phyloP scores from a whole-genome alignment of 345 rosid genomes.

The Lumnitzera littorea region DNA sequence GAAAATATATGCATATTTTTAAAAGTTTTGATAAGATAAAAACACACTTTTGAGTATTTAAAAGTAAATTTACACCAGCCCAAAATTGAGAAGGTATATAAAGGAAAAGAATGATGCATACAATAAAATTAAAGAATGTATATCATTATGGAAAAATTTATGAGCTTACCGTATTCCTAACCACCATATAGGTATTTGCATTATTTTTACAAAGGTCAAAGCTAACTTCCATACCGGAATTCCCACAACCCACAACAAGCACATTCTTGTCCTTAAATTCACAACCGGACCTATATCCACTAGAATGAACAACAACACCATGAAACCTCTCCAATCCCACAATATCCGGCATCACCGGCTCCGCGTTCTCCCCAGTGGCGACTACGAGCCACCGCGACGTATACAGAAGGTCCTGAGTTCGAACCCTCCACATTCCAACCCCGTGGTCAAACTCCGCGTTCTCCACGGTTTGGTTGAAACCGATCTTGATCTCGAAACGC shows the following conservation, averaged over 20 bases:
- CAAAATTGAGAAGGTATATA: too few relatives aligned
- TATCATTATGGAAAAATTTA: background rate
- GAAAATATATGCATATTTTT: too few relatives aligned
- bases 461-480: constrained; percentile 53
- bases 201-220: constrained; percentile 51
- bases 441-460: constrained; percentile 46
- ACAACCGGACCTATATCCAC: constrained; percentile 48
- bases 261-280: constrained; percentile 38
- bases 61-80: too few relatives aligned
- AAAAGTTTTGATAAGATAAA: too few relatives aligned
- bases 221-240: constrained; percentile 70
- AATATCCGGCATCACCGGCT: constrained; percentile 18
- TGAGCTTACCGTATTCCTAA: constrained; percentile 44
- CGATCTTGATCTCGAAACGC: constrained; percentile 55
- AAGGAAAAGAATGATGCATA: too few relatives aligned
- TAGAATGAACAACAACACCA: constrained; percentile 48
- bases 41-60: too few relatives aligned
- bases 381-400: constrained; percentile 52
- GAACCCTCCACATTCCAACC: constrained; percentile 53
- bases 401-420: constrained; percentile 46
- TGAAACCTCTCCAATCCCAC: constrained; percentile 36
- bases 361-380: constrained; percentile 78
- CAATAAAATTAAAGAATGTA: background rate
- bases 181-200: constrained; percentile 51
- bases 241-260: constrained; percentile 78